phyloP scores from a whole-genome alignment of 306 rosid species.

The Hippophae gyantsensis region DNA sequence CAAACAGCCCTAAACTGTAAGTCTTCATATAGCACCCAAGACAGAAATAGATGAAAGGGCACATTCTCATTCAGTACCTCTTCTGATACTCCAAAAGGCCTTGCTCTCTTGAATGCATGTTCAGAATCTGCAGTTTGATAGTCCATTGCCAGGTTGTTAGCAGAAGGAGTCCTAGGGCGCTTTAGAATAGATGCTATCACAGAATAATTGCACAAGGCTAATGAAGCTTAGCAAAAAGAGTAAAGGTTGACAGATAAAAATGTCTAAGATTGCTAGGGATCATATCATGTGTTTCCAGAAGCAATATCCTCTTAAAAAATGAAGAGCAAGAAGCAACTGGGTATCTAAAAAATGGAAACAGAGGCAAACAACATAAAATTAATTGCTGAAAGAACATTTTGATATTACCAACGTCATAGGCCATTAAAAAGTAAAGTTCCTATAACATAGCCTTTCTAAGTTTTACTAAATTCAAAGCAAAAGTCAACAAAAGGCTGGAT shows the following conservation, averaged over 20 bases:
- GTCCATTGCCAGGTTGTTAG: constrained; percentile 45
- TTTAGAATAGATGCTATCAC: constrained; percentile 22
- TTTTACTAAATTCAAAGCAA: too few species aligned
- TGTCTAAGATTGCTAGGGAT: neutral
- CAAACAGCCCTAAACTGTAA: neutral
- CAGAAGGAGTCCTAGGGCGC: constrained; percentile 61
- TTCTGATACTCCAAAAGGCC: constrained; percentile 56
- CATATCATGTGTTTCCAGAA: neutral
- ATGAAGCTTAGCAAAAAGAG: neutral
- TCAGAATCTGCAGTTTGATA: constrained; percentile 58
- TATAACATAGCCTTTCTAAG: too few species aligned
- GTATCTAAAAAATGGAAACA: too few species aligned
- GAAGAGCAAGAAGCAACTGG: too few species aligned
- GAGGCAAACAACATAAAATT: neutral
- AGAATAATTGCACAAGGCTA: neutral
- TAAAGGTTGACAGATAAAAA: neutral
- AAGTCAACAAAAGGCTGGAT: too few species aligned
- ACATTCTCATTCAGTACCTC: constrained; percentile 33
- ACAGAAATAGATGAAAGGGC: too few species aligned
- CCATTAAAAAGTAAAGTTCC: too few species aligned
- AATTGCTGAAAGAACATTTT: too few species aligned
- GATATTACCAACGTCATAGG: too few species aligned
- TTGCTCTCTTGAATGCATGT: constrained; percentile 53
- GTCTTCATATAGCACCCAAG: neutral
- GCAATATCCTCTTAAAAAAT: neutral